Base-by-base conservation (phyloP, 2,329 filamentous ascomycete species). In the Cyclaneusma minus region DNA sequence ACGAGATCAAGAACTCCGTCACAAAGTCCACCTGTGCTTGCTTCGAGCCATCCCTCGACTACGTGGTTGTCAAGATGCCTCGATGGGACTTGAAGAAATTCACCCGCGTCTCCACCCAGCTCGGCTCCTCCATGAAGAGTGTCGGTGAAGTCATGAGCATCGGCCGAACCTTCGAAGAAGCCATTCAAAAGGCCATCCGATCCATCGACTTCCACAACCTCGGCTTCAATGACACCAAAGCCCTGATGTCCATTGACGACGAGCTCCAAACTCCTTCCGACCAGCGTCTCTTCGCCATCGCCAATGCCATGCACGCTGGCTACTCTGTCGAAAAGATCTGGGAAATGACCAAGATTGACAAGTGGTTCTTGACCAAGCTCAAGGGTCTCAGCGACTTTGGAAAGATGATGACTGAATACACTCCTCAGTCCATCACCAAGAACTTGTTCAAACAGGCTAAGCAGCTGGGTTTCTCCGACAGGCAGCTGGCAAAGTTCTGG, bases 71-170 rank as follows among this genome's bases (percentile, higher is more conserved):
- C 42, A 98, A 98, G 69, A 95, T 98, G 61, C 89, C 89, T 24
- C 71, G 89, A 41, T 98, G 89, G 89, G 89, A 98, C 56, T 57
- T 98, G 47, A 95, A 95, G 65, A 98, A 98, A 59, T 98, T 98
- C 56, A 92, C 82, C 15, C 75, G 89, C 39, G 89, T 95, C 13
- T 95, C 87, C 4, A 95, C 85, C 1, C 78, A 91, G 47, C 76
- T 98, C 13, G 87, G 85, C 16, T 95, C 89, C 3, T 93, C 87
- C 8, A 98, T 98, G 89, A 98, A 95, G 75, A 93, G 83, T 68
- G 85, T 98, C 28, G 89, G 89, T 47, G 89, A 98, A 52, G 89
- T 98, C 39, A 95, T 98, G 89, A 87, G 80, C 45, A 94, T 98
- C 40, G 89, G 89, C 30, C 66, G 89, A 38, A 92, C 81, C 1